Conservation (phyloP, 2,329 filamentous ascomycete genomes). For the Fusarium sp. region DNA sequence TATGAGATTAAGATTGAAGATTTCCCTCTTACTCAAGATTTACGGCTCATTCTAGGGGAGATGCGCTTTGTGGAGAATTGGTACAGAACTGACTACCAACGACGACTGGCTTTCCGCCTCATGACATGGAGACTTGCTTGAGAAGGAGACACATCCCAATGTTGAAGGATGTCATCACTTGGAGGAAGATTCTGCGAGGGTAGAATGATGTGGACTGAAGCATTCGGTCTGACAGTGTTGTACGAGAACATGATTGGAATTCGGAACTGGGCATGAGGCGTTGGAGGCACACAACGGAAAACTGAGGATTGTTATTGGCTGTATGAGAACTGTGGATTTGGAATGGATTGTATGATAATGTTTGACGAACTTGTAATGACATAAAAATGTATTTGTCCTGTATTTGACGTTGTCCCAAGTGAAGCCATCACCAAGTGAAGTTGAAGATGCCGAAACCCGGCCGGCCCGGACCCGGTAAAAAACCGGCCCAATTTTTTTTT, state of each 20-base stretch:
- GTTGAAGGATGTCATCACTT: background rate
- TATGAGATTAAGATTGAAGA: background rate
- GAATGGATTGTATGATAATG: background rate
- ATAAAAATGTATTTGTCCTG: background rate
- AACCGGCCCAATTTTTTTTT: conserved; percentile 36
- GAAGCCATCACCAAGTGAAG: background rate
- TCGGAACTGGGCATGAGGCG: background rate
- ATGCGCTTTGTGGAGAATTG: too few relatives aligned
- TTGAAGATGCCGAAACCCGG: background rate
- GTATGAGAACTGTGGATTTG: background rate
- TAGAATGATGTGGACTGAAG: background rate
- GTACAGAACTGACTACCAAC: background rate
- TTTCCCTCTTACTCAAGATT: background rate
- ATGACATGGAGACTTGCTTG: background rate
- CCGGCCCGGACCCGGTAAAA: conserved; percentile 28
- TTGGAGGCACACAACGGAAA: background rate
- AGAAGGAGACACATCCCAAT: background rate
- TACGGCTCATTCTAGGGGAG: too few relatives aligned
- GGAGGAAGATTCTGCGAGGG: background rate
- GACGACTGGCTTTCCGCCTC: background rate
- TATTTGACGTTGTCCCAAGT: background rate
- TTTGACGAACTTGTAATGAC: background rate
- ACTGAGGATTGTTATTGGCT: background rate
- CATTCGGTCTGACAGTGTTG: background rate
- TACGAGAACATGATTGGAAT: background rate